Conservation (phyloP, 306 rosid species). For the Vigna nakashimae region DNA sequence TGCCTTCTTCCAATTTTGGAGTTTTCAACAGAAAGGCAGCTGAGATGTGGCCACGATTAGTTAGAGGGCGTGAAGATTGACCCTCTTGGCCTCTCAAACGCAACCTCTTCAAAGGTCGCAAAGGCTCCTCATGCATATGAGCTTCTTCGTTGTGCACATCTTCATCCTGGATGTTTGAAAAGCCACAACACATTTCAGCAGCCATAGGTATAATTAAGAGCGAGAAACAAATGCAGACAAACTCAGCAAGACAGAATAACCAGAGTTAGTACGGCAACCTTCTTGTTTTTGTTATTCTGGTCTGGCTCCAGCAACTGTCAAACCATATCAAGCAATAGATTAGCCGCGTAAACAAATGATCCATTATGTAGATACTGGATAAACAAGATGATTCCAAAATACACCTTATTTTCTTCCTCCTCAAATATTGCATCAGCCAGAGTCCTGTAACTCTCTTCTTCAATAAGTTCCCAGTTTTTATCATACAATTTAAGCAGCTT, state of each 20-base stretch:
- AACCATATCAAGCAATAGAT: conserved; percentile 36
- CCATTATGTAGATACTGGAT: neutral
- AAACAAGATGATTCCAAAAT: neutral
- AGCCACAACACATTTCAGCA: conserved; percentile 44
- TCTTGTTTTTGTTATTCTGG: conserved; percentile 43
- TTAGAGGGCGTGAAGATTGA: conserved; percentile 49
- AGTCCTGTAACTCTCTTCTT: conserved; percentile 88
- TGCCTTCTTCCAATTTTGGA: conserved; percentile 65
- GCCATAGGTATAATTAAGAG: conserved; percentile 19
- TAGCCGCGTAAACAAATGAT: conserved; percentile 15
- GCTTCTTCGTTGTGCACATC: conserved; percentile 58
- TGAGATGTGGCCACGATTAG: conserved; percentile 42
- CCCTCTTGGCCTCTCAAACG: conserved; percentile 65
- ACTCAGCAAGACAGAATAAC: conserved; percentile 27
- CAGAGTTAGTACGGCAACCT: conserved; percentile 40
- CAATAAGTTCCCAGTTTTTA: conserved; percentile 87
- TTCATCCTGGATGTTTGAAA: conserved; percentile 49
- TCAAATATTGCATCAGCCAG: conserved; percentile 91
- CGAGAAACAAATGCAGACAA: conserved; percentile 24
- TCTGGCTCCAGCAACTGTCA: conserved; percentile 51
- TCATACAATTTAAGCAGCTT: conserved; percentile 77
- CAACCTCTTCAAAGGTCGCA: conserved; percentile 83
- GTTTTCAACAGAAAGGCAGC: conserved; percentile 47
- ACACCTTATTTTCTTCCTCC: conserved; percentile 72
- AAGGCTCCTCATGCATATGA: conserved; percentile 49